These are phyloP conservation scores for Eimeria maxima DNA, from an alignment of 169 alveolate genomes.

Conservation along the genomic window DNA sequence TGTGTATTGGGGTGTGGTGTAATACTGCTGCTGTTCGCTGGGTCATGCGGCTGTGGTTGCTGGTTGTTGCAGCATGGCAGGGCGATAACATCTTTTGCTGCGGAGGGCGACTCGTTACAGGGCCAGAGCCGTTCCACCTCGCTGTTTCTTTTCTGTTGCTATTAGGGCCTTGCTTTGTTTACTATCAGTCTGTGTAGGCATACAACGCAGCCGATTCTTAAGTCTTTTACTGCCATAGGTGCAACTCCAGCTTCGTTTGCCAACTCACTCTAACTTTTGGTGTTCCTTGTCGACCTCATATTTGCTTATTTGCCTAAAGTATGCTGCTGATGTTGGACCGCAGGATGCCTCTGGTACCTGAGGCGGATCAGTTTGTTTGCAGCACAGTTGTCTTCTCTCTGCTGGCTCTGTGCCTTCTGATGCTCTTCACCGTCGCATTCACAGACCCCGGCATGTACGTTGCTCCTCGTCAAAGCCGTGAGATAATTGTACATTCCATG, in stretches of 20 bases:
- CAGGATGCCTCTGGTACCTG: conserved; percentile 52
- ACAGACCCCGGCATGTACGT: conserved; percentile 81
- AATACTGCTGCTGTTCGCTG: background rate
- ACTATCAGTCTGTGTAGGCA: conserved; percentile 54
- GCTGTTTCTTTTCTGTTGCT: conserved; percentile 52
- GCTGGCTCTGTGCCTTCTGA: conserved; percentile 32
- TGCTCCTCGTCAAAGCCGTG: background rate
- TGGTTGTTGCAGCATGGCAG: conserved; percentile 11
- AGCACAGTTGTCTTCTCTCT: conserved; percentile 36
- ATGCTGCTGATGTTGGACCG: background rate
- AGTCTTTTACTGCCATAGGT: background rate
- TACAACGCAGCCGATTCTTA: background rate
- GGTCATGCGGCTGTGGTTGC: background rate
- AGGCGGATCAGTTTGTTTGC: conserved; percentile 44
- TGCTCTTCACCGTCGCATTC: conserved; percentile 73
- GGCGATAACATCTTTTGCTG: conserved; percentile 61
- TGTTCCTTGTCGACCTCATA: background rate
- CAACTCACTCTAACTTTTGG: background rate
- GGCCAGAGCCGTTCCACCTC: conserved; percentile 77
- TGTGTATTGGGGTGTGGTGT: background rate
- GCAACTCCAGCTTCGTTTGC: background rate
- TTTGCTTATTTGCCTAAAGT: background rate
- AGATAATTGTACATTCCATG: background rate
- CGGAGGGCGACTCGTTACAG: conserved; percentile 69
- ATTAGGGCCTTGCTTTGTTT: conserved; percentile 66